These are phyloP conservation scores for Pythium oligandrum DNA, from an alignment of 352 stramenopile genomes.

Conservation along the genomic window DNA sequence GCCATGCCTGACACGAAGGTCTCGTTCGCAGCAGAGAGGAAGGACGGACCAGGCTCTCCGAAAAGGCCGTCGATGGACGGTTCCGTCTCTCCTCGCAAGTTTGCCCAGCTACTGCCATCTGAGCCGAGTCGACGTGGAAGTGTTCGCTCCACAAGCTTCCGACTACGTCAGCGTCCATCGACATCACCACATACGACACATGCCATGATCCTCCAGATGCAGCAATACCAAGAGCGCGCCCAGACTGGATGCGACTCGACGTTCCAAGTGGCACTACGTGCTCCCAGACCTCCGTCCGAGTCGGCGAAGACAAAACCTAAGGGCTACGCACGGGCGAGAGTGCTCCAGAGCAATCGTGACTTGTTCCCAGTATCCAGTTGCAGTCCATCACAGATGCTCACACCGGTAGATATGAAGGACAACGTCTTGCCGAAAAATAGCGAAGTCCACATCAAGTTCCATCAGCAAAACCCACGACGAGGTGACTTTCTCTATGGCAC, in stretches of 20 bases:
- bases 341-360: conserved; percentile 35
- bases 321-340: conserved; percentile 31
- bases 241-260: conserved; percentile 38
- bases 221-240: conserved; percentile 50
- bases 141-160: too few species aligned
- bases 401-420: conserved; percentile 22
- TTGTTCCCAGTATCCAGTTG: conserved; percentile 21
- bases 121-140: too few species aligned
- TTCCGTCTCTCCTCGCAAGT: too few species aligned
- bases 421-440: conserved; percentile 16
- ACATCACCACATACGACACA: conserved; percentile 39
- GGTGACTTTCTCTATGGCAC: conserved; percentile 31
- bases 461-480: conserved; percentile 29
- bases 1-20: too few species aligned
- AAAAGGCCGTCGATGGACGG: too few species aligned
- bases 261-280: conserved; percentile 32
- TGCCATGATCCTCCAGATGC: conserved; percentile 57
- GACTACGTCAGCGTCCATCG: conserved; percentile 4
- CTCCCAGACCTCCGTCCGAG: neutral
- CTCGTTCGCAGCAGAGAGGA: too few species aligned
- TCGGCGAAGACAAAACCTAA: conserved; percentile 5
- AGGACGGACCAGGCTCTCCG: too few species aligned
- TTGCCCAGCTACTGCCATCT: too few species aligned
- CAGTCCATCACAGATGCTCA: conserved; percentile 7
- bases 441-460: conserved; percentile 41